Base-by-base conservation (phyloP, 1,284 basidiomycete species). In the Trichosporon sp. region DNA sequence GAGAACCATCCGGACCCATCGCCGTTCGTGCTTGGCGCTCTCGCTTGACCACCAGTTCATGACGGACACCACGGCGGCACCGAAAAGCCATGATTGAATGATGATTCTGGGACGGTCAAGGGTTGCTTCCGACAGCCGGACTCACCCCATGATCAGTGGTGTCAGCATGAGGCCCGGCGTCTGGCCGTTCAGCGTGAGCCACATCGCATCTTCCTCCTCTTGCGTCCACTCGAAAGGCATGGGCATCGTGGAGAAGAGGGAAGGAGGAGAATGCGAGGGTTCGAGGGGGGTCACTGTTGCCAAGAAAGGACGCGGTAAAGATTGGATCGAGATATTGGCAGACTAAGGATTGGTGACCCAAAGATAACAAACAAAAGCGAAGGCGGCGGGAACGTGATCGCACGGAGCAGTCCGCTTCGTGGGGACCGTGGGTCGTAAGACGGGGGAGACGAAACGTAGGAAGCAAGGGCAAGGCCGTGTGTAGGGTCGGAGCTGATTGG, bases 101-200 rank as follows among this genome's bases (percentile, higher is more conserved):
- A 73, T 68, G 1, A 70, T 31, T 11, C 71, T 72, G 69, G 0
- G 5, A 11, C 0, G 16, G 66, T 71, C n/a, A 68, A 68, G 63
- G 5, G 16, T 19, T 10, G 14, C 7, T 7, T 1, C 10, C 4
- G 8, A 10, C 19, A 0, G n/a, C 35, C 4, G 5, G 2, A 69
- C 71, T 38, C 46, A 72, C 71, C 71, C 71, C 71, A 72, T 72
- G 32, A 72, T 51, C 11, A 72, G 19, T n/a, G 71, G 71, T n/a
- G 71, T 69, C 51, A 72, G 64, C 14, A 66, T 43, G 4, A 72
- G 31, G n/a, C 67, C 69, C n/a, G 65, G 69, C 56, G 21, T 21
- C n/a, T 21, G 16, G 19, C 51, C 65, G n/a, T 59, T 14, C 8
- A 70, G 65, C 11, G 65, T 63, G 59, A 63, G 59, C 59, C 59